Conservation (phyloP, 1,284 basidiomycete species). For the Takashimella koratensis region DNA sequence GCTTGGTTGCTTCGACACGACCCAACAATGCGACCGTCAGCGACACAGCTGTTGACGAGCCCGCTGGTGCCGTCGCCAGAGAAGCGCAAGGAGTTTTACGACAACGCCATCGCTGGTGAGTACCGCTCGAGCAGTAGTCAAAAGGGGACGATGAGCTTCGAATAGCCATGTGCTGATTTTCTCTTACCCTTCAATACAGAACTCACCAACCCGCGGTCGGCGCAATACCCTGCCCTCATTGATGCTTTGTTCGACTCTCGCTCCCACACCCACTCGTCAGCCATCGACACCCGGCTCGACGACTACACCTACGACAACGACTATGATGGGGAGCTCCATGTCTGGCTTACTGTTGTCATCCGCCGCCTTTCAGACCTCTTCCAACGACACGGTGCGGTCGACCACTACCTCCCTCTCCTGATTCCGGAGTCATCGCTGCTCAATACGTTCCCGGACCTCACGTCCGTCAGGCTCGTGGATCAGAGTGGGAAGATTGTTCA, state of each 20-base stretch:
- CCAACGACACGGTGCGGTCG: slow-evolving; percentile 81
- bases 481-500: slow-evolving; percentile 74
- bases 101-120: slow-evolving; percentile 35
- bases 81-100: slow-evolving; percentile 37
- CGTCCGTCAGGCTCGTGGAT: slow-evolving; percentile 72
- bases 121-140: too few species aligned
- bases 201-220: slow-evolving; percentile 44
- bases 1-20: slow-evolving; percentile 78
- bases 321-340: slow-evolving; percentile 57
- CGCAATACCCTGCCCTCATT: slow-evolving; percentile 40
- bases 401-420: slow-evolving; percentile 71
- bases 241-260: slow-evolving; percentile 33
- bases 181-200: slow-evolving; percentile 14
- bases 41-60: slow-evolving; percentile 79
- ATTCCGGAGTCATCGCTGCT: slow-evolving; percentile 62
- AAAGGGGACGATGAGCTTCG: too few species aligned
- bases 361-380: slow-evolving; percentile 74
- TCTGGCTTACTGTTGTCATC: slow-evolving; percentile 58
- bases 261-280: slow-evolving; percentile 31
- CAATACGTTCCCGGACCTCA: slow-evolving; percentile 58
- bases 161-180: too few species aligned
- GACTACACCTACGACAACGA: slow-evolving; percentile 77
- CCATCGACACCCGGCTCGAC: slow-evolving; percentile 61
- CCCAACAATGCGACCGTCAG: slow-evolving; percentile 73
- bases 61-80: slow-evolving; percentile 56